Conservation (phyloP, 2,329 filamentous ascomycete species). For the Nothophoma quercina region DNA sequence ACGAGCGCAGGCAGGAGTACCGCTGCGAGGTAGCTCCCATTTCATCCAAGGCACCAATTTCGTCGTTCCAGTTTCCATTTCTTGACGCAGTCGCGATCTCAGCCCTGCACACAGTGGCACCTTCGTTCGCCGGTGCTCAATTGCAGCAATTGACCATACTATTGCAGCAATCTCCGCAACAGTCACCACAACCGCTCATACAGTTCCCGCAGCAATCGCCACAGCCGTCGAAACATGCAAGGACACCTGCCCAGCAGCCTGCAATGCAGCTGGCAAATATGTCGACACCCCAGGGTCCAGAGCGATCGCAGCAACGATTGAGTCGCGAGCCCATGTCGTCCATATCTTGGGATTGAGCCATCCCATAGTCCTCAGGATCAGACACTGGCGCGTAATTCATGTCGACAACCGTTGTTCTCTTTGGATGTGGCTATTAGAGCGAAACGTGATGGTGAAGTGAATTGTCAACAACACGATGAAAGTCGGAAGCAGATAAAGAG, state of each 20-base stretch:
- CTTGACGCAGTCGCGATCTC: neutral
- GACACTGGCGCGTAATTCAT: slow-evolving; percentile 19
- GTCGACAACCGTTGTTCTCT: neutral
- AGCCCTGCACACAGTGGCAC: neutral
- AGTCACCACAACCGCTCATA: slow-evolving; percentile 8
- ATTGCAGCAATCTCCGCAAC: slow-evolving; percentile 15
- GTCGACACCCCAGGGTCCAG: slow-evolving; percentile 25
- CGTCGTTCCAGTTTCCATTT: too few species aligned
- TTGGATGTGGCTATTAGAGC: neutral
- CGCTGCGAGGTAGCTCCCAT: too few species aligned
- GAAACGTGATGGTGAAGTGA: neutral
- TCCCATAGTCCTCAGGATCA: slow-evolving; percentile 15
- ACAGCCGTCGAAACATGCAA: slow-evolving; percentile 18
- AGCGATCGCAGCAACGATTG: slow-evolving; percentile 16
- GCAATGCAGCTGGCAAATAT: slow-evolving; percentile 21
- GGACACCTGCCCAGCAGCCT: slow-evolving; percentile 17
- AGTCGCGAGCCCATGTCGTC: slow-evolving; percentile 5
- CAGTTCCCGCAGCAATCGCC: slow-evolving; percentile 11
- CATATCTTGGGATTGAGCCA: slow-evolving; percentile 11
- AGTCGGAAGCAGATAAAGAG: neutral
- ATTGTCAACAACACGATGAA: neutral
- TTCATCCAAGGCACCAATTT: too few species aligned
- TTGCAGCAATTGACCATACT: slow-evolving; percentile 7
- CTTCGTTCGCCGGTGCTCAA: neutral
- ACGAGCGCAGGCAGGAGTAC: neutral